Evolutionary conservation across 2,329 filamentous ascomycete species (phyloP).

Genomic region (Bimuria novae-zelandiae): DNA sequence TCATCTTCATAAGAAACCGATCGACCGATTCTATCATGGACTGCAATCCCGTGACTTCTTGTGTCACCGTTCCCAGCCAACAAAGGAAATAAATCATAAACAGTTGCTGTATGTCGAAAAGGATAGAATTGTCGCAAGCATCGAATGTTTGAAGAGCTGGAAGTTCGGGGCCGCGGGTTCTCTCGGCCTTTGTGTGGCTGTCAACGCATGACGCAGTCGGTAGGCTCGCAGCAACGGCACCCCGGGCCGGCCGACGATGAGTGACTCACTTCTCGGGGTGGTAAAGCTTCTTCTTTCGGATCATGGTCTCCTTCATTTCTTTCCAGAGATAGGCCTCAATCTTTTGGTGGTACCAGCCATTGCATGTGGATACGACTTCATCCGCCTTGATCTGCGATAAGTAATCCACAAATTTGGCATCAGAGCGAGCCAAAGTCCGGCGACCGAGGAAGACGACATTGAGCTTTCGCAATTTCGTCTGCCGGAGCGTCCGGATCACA

Average conservation of each 20-base stretch:
- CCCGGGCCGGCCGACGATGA: too few relatives aligned
- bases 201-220: too few relatives aligned
- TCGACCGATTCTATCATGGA: not conserved
- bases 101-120: not conserved
- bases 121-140: too few relatives aligned
- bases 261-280: slow-evolving; percentile 3
- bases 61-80: not conserved
- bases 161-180: too few relatives aligned
- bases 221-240: too few relatives aligned
- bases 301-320: slow-evolving; percentile 42
- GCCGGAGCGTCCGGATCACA: slow-evolving; percentile 50
- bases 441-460: slow-evolving; percentile 51
- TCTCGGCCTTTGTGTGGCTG: too few relatives aligned
- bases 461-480: slow-evolving; percentile 50
- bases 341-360: slow-evolving; percentile 35
- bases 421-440: slow-evolving; percentile 35
- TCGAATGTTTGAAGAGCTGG: too few relatives aligned
- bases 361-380: slow-evolving; percentile 32
- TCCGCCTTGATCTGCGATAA: slow-evolving; percentile 53
- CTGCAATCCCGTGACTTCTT: too few relatives aligned
- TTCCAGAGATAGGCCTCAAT: slow-evolving; percentile 37
- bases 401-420: slow-evolving; percentile 52
- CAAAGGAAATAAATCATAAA: not conserved
- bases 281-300: slow-evolving; percentile 45
- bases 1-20: too few relatives aligned